Evolutionary conservation across 2,329 filamentous ascomycete species (phyloP).

Genomic region (Lachnellula willkommii): DNA sequence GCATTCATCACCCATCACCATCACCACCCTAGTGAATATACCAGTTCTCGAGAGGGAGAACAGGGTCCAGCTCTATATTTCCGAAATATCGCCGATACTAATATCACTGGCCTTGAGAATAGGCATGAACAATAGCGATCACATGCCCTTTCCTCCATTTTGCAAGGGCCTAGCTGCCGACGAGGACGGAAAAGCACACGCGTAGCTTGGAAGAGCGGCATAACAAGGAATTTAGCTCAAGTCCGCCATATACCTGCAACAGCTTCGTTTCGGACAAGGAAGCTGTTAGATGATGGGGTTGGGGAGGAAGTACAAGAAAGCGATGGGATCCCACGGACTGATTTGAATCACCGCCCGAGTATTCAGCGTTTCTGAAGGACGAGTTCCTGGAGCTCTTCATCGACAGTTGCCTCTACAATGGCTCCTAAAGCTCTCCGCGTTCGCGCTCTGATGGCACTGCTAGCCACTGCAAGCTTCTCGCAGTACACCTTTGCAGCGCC

Average conservation of each 20-base stretch:
- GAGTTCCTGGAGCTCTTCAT: not conserved
- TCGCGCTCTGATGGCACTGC: not conserved
- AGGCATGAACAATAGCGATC: not conserved
- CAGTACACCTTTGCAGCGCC: conserved; percentile 15
- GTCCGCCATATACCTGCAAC: not conserved
- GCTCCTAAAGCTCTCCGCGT: not conserved
- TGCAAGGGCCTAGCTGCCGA: not conserved
- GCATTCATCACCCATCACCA: not conserved
- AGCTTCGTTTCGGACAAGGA: not conserved
- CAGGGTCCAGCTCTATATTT: not conserved
- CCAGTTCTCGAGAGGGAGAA: not conserved
- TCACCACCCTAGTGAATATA: not conserved
- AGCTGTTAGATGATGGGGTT: not conserved
- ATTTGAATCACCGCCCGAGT: not conserved
- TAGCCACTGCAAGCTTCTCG: conserved; percentile 8
- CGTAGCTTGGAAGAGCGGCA: not conserved
- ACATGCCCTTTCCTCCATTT: not conserved
- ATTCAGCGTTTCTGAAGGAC: too few species aligned
- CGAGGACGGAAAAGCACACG: not conserved
- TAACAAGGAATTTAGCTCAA: not conserved
- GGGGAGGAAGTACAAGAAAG: not conserved
- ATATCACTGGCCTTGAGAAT: not conserved
- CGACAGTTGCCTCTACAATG: not conserved
- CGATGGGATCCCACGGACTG: not conserved
- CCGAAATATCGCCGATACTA: not conserved